Conservation (phyloP, 1,284 basidiomycete species). For the Athelia sp. region DNA sequence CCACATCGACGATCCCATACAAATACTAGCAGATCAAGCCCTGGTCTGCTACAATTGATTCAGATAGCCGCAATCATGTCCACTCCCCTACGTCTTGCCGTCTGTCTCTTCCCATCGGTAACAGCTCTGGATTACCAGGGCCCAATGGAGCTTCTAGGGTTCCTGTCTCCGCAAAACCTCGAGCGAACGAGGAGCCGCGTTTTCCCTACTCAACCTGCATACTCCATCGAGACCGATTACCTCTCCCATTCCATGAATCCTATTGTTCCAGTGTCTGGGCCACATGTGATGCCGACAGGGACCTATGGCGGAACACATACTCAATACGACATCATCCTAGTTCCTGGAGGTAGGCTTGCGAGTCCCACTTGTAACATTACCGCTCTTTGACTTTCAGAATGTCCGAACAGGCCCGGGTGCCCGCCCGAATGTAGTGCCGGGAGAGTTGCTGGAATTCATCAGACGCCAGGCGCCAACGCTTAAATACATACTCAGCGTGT, state of each 20-base stretch:
- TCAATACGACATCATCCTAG: conserved; percentile 18
- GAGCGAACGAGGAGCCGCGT: not conserved
- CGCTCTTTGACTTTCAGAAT: too few relatives aligned
- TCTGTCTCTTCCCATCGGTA: conserved; percentile 23
- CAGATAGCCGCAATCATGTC: too few relatives aligned
- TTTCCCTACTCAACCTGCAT: conserved; percentile 3
- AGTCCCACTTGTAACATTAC: too few relatives aligned
- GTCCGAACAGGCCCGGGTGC: too few relatives aligned
- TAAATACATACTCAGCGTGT: conserved; percentile 16
- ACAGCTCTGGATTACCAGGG: conserved; percentile 26
- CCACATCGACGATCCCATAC: too few relatives aligned
- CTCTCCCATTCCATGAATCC: conserved; percentile 16
- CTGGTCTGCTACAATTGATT: too few relatives aligned
- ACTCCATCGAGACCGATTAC: conserved; percentile 14
- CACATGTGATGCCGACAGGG: conserved; percentile 10
- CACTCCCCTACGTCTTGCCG: conserved; percentile 16
- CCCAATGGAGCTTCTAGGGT: conserved; percentile 24
- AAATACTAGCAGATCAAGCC: too few relatives aligned
- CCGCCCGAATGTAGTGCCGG: too few relatives aligned
- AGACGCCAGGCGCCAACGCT: conserved; percentile 16
- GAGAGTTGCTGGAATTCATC: conserved; percentile 18
- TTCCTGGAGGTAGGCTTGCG: conserved; percentile 16
- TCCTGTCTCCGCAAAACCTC: conserved; percentile 2
- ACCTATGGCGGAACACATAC: conserved; percentile 16
- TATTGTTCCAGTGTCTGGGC: conserved; percentile 11